Evolutionary conservation across 257 asterid genomes (phyloP), one percentile per base, ranked within the genome.

Genomic region (Ilex aquifolium): DNA sequence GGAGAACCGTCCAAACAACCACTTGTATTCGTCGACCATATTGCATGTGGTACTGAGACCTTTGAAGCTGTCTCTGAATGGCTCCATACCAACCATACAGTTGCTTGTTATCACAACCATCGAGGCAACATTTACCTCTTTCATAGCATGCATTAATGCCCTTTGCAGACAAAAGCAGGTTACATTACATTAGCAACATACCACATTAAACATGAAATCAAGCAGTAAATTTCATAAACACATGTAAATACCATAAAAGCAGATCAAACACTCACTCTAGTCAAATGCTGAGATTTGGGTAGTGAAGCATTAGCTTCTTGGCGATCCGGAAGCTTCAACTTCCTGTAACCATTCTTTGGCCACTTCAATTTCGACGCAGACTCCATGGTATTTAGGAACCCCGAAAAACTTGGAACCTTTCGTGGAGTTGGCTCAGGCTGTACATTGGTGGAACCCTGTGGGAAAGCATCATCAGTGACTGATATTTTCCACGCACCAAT

Each of bases 21-120:
- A 88, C 64, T 74, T 82, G 88, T 56, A 89, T 76, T 48, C 91
- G 84, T 62, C 96, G 85, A 77, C 81, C 81, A 67, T 89, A 89
- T 56, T 82, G 96, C 82, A 89, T 79, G 52, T 79, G 79, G 72
- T 92, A 89, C 73, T 92, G 97, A 56, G 96, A 87, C 73, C 97
- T 87, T 76, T 82, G 99, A 66, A 89, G 78, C 72, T 82, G 96
- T 74, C 99, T 88, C 66, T 80, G 91, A 55, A 87, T 39, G 57
- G 86, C 68, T 64, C 99, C 96, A 62, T 74, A 82, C 97, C 97
- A 85, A 51, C 97, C 91, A 65, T 85, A 69, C 51, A 85, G 68
- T 53, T 85, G 90, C 72, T 84, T 88, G 65, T 82, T 83, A 65
- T 73, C 83, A 65, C 85, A 76, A 61, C 86, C 85, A 52, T 78